These are phyloP conservation scores for Patellifolia procumbens DNA, from an alignment of 179 eudicot species.

Conservation along the genomic window DNA sequence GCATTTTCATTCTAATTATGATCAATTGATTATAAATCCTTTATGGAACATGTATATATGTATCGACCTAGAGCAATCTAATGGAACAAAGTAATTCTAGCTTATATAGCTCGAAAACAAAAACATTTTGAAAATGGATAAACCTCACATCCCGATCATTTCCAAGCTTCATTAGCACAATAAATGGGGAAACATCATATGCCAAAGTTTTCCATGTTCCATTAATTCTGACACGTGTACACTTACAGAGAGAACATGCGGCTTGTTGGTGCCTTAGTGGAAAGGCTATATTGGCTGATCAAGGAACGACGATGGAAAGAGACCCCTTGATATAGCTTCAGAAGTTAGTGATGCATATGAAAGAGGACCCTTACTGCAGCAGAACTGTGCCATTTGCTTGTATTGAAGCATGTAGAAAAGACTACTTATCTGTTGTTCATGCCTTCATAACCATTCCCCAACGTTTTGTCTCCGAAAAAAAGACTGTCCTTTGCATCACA, in stretches of 20 bases:
- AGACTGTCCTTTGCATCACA: conserved; percentile 24
- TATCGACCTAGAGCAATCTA: too few relatives aligned
- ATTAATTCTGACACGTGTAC: too few relatives aligned
- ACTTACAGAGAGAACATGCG: not conserved
- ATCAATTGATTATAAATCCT: too few relatives aligned
- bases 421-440: conserved; percentile 6
- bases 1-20: too few relatives aligned
- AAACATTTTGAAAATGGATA: too few relatives aligned
- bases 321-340: conserved; percentile 19
- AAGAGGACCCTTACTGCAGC: not conserved
- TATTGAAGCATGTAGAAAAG: conserved; percentile 18
- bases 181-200: too few relatives aligned
- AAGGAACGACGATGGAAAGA: conserved; percentile 2
- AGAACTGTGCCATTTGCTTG: conserved; percentile 14
- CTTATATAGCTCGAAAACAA: too few relatives aligned
- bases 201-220: too few relatives aligned
- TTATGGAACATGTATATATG: too few relatives aligned
- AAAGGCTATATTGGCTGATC: conserved; percentile 4
- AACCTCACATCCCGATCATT: too few relatives aligned
- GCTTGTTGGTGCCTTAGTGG: not conserved
- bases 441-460: not conserved
- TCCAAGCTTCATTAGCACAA: too few relatives aligned
- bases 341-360: conserved; percentile 7
- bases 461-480: conserved; percentile 3
- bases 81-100: too few relatives aligned